A percentile compares a stretch with the other conserved stretches of the same genome.
Conservation (phyloP, 306 rosid genomes). For the Fragaria vesca region DNA sequence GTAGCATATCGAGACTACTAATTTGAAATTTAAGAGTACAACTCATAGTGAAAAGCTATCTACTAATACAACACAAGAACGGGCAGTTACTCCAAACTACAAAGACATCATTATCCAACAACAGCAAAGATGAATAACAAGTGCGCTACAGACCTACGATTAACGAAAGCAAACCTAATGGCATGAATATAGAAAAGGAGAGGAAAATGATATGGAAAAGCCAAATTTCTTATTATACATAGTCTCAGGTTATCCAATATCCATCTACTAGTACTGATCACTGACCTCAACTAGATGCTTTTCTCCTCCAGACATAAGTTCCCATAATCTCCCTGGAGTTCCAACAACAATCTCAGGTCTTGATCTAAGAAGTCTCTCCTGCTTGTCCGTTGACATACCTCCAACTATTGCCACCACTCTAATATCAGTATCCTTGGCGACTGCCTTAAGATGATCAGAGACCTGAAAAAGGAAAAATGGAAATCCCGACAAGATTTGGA, state of each 20-base stretch:
- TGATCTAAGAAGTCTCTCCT: conserved; percentile 72
- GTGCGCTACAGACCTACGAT: not conserved
- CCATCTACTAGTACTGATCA: conserved; percentile 19
- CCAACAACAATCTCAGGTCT: conserved; percentile 93
- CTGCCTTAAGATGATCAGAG: conserved; percentile 77
- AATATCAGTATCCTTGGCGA: conserved; percentile 52
- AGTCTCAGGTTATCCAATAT: conserved; percentile 1
- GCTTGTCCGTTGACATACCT: conserved; percentile 88
- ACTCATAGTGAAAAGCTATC: not conserved
- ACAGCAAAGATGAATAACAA: not conserved
- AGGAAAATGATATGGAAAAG: not conserved
- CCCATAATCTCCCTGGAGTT: conserved; percentile 98
- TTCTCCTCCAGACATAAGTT: conserved; percentile 86
- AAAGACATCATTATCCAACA: not conserved
- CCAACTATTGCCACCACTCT: conserved; percentile 90
- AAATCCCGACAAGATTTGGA: not conserved
- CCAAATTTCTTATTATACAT: not conserved
- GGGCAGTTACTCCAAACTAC: not conserved
- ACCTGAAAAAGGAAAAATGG: conserved; percentile 47
- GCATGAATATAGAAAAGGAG: not conserved
- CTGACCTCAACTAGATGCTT: conserved; percentile 81
- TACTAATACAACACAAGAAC: not conserved
- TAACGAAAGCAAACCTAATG: not conserved
- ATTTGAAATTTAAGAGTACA: not conserved
- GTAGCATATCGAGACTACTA: not conserved